Evolutionary conservation across 305 asterid genomes (phyloP).

Genomic region (Rubia peregrina): DNA sequence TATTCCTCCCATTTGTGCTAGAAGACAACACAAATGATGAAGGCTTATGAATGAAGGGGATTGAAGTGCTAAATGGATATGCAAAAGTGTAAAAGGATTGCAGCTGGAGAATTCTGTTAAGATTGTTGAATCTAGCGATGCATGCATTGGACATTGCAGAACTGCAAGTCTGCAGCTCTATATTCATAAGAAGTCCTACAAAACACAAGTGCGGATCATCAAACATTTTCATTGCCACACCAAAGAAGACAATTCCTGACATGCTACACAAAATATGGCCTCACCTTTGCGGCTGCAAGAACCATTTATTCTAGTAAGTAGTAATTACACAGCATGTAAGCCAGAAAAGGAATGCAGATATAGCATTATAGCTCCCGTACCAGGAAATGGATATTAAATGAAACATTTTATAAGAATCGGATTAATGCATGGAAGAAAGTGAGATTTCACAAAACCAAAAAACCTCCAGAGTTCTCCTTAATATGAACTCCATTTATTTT

Average conservation of each 20-base stretch:
- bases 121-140: conserved; percentile 44
- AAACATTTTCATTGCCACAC: neutral
- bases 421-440: neutral
- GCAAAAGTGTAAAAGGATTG: neutral
- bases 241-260: neutral
- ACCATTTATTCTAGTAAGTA: neutral
- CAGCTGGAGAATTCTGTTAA: conserved; percentile 22
- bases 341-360: neutral
- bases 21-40: neutral
- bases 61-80: neutral
- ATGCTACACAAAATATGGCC: neutral
- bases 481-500: neutral
- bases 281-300: neutral
- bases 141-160: conserved; percentile 54
- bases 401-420: neutral
- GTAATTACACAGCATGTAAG: neutral
- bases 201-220: neutral
- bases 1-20: neutral
- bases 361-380: neutral
- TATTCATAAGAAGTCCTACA: conserved; percentile 1
- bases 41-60: neutral
- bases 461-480: neutral
- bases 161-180: conserved; percentile 2
- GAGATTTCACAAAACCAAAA: neutral
- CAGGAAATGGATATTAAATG: neutral